phyloP scores from a whole-genome alignment of 495 filamentous ascomycete genomes.

The Saxophila tyrrhenica region DNA sequence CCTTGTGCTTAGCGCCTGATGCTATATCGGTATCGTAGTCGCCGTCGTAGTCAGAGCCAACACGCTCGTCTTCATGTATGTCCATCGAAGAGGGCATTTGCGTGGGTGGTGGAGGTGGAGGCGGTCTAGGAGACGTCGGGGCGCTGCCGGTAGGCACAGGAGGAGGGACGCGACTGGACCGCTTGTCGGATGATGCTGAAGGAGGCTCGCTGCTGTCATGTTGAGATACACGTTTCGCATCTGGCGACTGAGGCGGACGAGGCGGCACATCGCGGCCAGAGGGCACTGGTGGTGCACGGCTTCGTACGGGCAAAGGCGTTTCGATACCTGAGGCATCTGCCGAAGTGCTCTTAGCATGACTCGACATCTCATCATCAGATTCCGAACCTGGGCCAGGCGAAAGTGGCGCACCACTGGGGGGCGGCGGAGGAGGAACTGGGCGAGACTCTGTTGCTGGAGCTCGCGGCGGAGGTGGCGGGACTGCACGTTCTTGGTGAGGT shows the following conservation, averaged over 20 bases:
- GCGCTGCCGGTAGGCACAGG: slow-evolving; percentile 31
- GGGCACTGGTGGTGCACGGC: slow-evolving; percentile 33
- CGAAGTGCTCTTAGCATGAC: slow-evolving; percentile 41
- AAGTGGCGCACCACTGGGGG: slow-evolving; percentile 46
- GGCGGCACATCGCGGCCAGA: slow-evolving; percentile 32
- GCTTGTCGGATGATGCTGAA: slow-evolving; percentile 28
- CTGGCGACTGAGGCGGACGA: slow-evolving; percentile 22
- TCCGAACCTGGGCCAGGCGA: slow-evolving; percentile 72
- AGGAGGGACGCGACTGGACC: slow-evolving; percentile 38
- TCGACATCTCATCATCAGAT: slow-evolving; percentile 90
- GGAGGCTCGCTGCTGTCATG: slow-evolving; percentile 13
- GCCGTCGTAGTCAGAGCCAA: slow-evolving; percentile 89
- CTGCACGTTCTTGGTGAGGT: slow-evolving; percentile 31
- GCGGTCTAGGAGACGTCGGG: slow-evolving; percentile 50
- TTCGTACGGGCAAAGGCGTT: slow-evolving; percentile 31
- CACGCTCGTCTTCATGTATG: slow-evolving; percentile 48
- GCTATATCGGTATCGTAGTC: slow-evolving; percentile 98
- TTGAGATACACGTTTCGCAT: slow-evolving; percentile 25
- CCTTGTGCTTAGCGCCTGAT: slow-evolving; percentile 76
- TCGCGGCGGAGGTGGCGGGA: slow-evolving; percentile 45
- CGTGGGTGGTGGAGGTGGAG: slow-evolving; percentile 68
- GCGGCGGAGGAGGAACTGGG: slow-evolving; percentile 47
- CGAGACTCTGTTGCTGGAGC: slow-evolving; percentile 22
- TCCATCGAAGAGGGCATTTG: slow-evolving; percentile 36
- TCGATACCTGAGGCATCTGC: slow-evolving; percentile 36